Evolutionary conservation across 495 filamentous ascomycete species (phyloP), one percentile per base, ranked within the genome.

Genomic region (Podospora didyma): DNA sequence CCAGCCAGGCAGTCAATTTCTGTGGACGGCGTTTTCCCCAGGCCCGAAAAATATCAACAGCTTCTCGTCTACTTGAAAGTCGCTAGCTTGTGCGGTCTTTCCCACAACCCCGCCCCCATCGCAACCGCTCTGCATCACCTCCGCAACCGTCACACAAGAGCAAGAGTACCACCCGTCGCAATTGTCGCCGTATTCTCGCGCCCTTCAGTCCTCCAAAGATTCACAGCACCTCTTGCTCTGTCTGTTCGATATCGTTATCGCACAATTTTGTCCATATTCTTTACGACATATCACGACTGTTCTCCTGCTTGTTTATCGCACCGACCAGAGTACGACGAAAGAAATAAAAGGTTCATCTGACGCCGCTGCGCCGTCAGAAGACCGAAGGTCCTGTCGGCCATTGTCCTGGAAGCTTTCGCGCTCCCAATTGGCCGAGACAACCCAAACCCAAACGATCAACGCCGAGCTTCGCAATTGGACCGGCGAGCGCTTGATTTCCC

Each of bases 321-420:
- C 42, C 41, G 42, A 46, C 21, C 42, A 12, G 19, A 28, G 37
- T 9, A 28, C 23, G 46, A 45, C 35, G 46, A 31, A 12, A 31
- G n/a, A 47, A 55, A 55, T 28, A 47, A 47, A 55, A 55, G 53
- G 53, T 55, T 55, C 53, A 41, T 47, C 44, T 34, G 35, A 34
- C 24, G 44, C 44, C 41, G 37, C 48, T 21, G 31, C n/a, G 24
- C 22, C 12, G 34, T 51, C 39, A 9, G n/a, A 42, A 42, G 39
- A 57, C 41, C 54, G 48, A 17, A 47, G 47, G 21, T 31, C 26
- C 48, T 14, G 39, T 42, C 39, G 39, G 39, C 39, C 12, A 42
- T 7, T 1, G 12, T 42, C 39, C n/a, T 5, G 39, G 39, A 47
- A 47, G 17, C 45, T 19, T 42, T 21, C 21, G 49, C 24, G 19